Conservation (phyloP, 768 basidiomycete species). For the Rhodocollybia butyracea region DNA sequence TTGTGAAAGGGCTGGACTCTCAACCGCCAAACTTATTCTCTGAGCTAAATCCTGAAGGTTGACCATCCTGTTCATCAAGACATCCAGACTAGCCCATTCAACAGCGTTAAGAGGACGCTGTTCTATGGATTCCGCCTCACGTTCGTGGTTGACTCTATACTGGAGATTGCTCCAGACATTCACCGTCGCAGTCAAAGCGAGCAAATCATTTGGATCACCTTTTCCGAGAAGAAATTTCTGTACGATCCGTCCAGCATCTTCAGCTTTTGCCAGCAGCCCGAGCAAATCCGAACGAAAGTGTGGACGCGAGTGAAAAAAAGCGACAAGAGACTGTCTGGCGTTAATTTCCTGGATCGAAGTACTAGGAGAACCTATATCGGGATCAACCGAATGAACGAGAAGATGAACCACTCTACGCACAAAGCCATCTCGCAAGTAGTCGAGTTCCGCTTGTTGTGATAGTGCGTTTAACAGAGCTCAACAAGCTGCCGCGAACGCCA, state of each 20-base stretch:
- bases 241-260: slow-evolving; percentile 72
- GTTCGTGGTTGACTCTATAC: slow-evolving; percentile 53
- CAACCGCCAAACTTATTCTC: slow-evolving; percentile 51
- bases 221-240: slow-evolving; percentile 73
- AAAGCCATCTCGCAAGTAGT: slow-evolving; percentile 71
- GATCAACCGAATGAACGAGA: slow-evolving; percentile 24
- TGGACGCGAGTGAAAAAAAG: slow-evolving; percentile 58
- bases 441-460: slow-evolving; percentile 75
- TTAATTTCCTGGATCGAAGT: slow-evolving; percentile 71
- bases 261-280: slow-evolving; percentile 50
- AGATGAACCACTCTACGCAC: slow-evolving; percentile 45
- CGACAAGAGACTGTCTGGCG: slow-evolving; percentile 72
- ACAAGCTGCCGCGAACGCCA: slow-evolving; percentile 66
- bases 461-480: slow-evolving; percentile 75
- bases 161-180: slow-evolving; percentile 54
- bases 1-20: background rate
- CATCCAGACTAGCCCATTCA: slow-evolving; percentile 58
- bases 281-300: slow-evolving; percentile 65
- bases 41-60: slow-evolving; percentile 49
- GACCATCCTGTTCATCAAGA: slow-evolving; percentile 49
- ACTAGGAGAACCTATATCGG: slow-evolving; percentile 73
- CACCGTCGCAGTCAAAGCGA: slow-evolving; percentile 62
- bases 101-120: slow-evolving; percentile 18
- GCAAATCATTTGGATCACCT: slow-evolving; percentile 63
- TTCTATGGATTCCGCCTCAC: slow-evolving; percentile 43